These are phyloP conservation scores for Verticillium dahliae DNA, from an alignment of 2,329 filamentous ascomycete genomes.

Conservation along the genomic window DNA sequence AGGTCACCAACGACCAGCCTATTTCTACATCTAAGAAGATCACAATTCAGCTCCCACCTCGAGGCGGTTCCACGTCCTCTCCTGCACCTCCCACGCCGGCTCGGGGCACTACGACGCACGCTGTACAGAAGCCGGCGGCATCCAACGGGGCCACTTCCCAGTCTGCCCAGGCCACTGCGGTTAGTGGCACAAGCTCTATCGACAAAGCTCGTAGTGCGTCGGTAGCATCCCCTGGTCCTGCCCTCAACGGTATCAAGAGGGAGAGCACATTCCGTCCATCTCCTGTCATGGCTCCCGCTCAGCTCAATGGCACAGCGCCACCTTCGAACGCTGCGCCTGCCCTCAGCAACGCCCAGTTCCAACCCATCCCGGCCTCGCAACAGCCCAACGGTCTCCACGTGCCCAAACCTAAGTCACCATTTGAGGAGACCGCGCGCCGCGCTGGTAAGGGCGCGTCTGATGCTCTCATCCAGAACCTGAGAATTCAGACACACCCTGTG, in stretches of 20 bases:
- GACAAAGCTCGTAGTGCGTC: slow-evolving; percentile 27
- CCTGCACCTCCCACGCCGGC: slow-evolving; percentile 34
- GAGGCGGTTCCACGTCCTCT: slow-evolving; percentile 46
- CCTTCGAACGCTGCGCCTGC: slow-evolving; percentile 19
- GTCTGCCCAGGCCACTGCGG: slow-evolving; percentile 6
- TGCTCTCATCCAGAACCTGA: slow-evolving; percentile 62
- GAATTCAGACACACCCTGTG: slow-evolving; percentile 61
- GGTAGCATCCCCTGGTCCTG: slow-evolving; percentile 37
- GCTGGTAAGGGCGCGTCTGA: slow-evolving; percentile 44
- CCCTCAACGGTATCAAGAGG: slow-evolving; percentile 21
- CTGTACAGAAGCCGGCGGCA: slow-evolving; percentile 25
- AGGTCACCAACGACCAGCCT: slow-evolving; percentile 49
- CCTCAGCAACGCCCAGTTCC: slow-evolving; percentile 12
- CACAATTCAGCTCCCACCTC: slow-evolving; percentile 63
- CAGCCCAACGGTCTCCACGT: slow-evolving; percentile 26
- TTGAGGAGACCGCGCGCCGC: slow-evolving; percentile 26
- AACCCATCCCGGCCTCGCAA: slow-evolving; percentile 10
- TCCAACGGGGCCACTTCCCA: slow-evolving; percentile 12
- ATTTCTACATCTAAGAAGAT: slow-evolving; percentile 51
- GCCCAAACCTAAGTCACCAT: slow-evolving; percentile 17
- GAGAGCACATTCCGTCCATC: slow-evolving; percentile 26
- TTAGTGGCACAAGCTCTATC: neutral
- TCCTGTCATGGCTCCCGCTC: slow-evolving; percentile 14
- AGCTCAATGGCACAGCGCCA: slow-evolving; percentile 16
- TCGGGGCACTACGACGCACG: slow-evolving; percentile 25